A percentile compares a stretch with the other conserved stretches of the same genome.
These are phyloP conservation scores for Epichloe sp. DNA, from an alignment of 2,329 filamentous ascomycete genomes.

Conservation along the genomic window DNA sequence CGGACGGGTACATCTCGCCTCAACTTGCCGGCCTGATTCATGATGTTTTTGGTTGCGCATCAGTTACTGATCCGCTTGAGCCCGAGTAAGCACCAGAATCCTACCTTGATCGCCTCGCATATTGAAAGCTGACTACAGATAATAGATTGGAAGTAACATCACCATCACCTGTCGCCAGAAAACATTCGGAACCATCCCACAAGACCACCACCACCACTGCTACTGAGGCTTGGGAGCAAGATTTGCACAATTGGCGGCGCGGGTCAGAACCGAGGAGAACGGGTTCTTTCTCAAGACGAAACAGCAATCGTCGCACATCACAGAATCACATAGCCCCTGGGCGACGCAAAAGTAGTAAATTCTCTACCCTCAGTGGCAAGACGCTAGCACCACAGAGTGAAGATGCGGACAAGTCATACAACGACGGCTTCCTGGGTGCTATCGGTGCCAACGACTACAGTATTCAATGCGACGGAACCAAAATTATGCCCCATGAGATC, in stretches of 20 bases:
- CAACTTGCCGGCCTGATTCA: slow-evolving; percentile 1
- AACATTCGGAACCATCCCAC: not conserved
- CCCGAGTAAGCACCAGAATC: not conserved
- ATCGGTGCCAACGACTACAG: slow-evolving; percentile 38
- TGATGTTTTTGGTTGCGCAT: slow-evolving; percentile 3
- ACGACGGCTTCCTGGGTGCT: slow-evolving; percentile 32
- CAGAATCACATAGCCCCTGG: not conserved
- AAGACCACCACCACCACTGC: not conserved
- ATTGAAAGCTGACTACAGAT: not conserved
- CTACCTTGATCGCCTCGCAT: too few relatives aligned
- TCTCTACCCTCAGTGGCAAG: not conserved
- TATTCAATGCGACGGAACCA: slow-evolving; percentile 38
- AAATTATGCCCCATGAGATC: slow-evolving; percentile 35
- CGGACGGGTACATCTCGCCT: not conserved
- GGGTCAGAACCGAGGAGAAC: not conserved
- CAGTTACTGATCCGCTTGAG: not conserved
- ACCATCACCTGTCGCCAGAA: not conserved
- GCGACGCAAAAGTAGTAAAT: not conserved
- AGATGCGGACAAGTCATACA: slow-evolving; percentile 26
- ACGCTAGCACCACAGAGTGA: slow-evolving; percentile 23
- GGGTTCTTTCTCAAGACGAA: not conserved
- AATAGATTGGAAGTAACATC: not conserved
- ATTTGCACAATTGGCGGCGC: not conserved
- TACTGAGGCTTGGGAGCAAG: not conserved
- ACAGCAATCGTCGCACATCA: not conserved